Evolutionary conservation across 345 rosid species (phyloP), one percentile per base, ranked within the genome.

Genomic region (Acer saccharum): DNA sequence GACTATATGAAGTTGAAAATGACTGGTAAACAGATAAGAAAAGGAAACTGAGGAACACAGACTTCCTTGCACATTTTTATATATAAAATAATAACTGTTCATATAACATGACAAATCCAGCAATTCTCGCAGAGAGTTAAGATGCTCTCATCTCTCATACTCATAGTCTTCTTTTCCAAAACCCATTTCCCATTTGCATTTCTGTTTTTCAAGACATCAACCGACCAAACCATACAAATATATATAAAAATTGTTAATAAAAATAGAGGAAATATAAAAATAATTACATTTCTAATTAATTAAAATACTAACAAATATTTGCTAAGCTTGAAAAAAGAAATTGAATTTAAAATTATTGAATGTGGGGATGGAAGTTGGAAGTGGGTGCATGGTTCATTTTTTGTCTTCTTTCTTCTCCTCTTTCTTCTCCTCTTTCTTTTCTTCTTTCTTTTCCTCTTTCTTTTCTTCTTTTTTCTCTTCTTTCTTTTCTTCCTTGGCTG

Each of bases 401-500:
- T 91, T 84, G 5, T 84, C 82, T 18, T 82, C 75, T 64, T 81
- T 79, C 39, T 76, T 85, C 21, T 85, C 93, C 0, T 0, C 39
- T 35, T 35, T 35, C 39, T 35, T 35, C 3, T 90, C 82, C 0
- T 85, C 90, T 41, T 90, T 87, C 62, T 89, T 86, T 0, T 89
- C 90, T 0, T 92, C 90, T 7, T 86, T 88, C 55, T 91, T 83
- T 7, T n/a, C n/a, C n/a, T n/a, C n/a, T n/a, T n/a, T n/a, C n/a
- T 23, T 23, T 23, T 85, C 92, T 4, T 86, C 93, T 23, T 94
- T 91, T 74, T 92, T 88, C 21, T 87, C 94, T 29, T 88, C 95
- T 73, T 95, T 95, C 89, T 93, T 93, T 80, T 92, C 97, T 70
- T 90, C 98, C 67, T 94, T 93, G 3, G 98, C 99, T 21, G 99